Base-by-base conservation (phyloP, 352 stramenopile species). In the Phytophthora vignae region DNA sequence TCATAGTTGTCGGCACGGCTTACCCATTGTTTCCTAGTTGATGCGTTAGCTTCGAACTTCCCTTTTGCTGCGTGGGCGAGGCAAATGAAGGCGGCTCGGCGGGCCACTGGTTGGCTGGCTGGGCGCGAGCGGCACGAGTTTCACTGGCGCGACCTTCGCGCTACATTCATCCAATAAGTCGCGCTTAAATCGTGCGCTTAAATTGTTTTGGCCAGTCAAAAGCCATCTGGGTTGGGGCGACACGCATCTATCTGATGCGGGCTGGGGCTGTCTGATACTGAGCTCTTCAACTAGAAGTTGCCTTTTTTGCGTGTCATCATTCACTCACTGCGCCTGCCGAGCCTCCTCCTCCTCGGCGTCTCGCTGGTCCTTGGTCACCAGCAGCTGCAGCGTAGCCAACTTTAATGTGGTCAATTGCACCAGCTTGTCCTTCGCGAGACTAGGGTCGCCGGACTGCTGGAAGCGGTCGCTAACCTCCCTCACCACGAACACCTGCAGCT, bases 1-100 rank as follows among this genome's bases (percentile, higher is more conserved):
- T 54, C 12, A 12, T 19, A 25, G 8, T 19, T 19, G 27, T 38
- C 8, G 31, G 11, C 38, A 4, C 9, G 11, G 38, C 82, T 90
- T 81, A 90, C 82, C 82, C 82, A 90, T 90, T 69, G 77, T 88
- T 85, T 83, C 75, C 78, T 85, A 81, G 63, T 77, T 85, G 79
- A 77, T 85, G 80, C 69, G 78, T 79, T 87, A 74, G 77, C 81
- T 83, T 88, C 75, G 74, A 90, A 90, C 82, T 90, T 90, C 81
- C 81, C 81, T 80, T 83, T 85, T 90, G 78, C 62, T 77, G 68
- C 57, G 64, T 74, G 59, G 61, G 60, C 67, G 25, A 65, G 59
- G 59, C 67, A 77, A 83, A 73, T 75, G 71, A 25, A 64, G 58
- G 60, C 60, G 49, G n/a, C 44, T 60, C 57, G 64, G 59, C 60